Conservation (phyloP, 2,329 filamentous ascomycete species). For the Ascocoryne sarcoides region DNA sequence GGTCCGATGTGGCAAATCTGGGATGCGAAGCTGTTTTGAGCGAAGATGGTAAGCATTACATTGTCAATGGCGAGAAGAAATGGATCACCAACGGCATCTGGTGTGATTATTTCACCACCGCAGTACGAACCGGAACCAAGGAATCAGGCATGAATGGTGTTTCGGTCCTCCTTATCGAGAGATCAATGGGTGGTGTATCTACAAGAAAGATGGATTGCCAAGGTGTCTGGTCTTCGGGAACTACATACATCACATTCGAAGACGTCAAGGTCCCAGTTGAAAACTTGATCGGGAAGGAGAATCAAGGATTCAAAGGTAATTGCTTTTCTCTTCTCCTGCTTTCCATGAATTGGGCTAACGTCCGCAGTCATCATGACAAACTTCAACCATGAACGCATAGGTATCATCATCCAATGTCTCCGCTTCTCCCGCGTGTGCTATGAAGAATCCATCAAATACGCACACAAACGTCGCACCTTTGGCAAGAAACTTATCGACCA, state of each 20-base stretch:
- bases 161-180: slow-evolving; percentile 85
- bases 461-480: slow-evolving; percentile 93
- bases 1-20: slow-evolving; percentile 89
- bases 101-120: slow-evolving; percentile 95
- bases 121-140: slow-evolving; percentile 68
- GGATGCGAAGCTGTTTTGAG: slow-evolving; percentile 92
- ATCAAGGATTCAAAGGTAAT: slow-evolving; percentile 84
- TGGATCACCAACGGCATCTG: slow-evolving; percentile 99
- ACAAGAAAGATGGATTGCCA: slow-evolving; percentile 98
- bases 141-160: slow-evolving; percentile 88
- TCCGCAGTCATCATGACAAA: slow-evolving; percentile 88
- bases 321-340: neutral
- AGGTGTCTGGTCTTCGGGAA: slow-evolving; percentile 90
- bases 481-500: slow-evolving; percentile 95
- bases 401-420: slow-evolving; percentile 94
- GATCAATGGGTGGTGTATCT: slow-evolving; percentile 71
- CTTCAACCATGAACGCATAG: slow-evolving; percentile 98
- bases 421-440: slow-evolving; percentile 96
- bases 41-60: slow-evolving; percentile 96
- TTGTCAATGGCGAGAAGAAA: slow-evolving; percentile 99
- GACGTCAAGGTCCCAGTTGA: slow-evolving; percentile 99
- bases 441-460: slow-evolving; percentile 94
- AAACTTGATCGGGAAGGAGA: slow-evolving; percentile 95
- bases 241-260: slow-evolving; percentile 96
- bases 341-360: slow-evolving; percentile 5